Evolutionary conservation across 257 asterid genomes (phyloP).

Genomic region (Buddleja alternifolia): DNA sequence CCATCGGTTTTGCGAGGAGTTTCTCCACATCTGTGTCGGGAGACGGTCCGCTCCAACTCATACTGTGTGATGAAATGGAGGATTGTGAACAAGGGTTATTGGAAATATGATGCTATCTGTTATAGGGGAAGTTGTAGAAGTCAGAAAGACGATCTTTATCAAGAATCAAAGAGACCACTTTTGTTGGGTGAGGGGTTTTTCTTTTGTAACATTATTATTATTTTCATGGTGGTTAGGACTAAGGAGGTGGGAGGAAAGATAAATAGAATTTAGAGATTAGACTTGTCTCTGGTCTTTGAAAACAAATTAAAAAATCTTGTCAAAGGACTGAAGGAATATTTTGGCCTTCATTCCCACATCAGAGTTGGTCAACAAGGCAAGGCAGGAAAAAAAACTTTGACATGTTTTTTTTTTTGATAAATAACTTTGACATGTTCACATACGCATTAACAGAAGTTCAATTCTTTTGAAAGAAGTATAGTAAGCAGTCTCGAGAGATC

Average conservation of each 20-base stretch:
- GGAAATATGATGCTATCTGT: neutral
- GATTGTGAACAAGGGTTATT: neutral
- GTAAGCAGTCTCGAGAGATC: neutral
- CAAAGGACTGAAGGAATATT: neutral
- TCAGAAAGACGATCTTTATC: neutral
- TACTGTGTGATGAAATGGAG: neutral
- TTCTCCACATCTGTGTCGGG: neutral
- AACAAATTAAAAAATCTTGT: neutral
- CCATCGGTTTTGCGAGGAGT: constrained; percentile 38
- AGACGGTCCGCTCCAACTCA: constrained; percentile 13
- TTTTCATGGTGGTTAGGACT: neutral
- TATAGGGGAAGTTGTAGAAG: too few species aligned
- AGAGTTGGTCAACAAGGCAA: neutral
- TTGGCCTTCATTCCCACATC: constrained; percentile 1
- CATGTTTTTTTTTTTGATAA: too few species aligned
- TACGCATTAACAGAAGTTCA: neutral
- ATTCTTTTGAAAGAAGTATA: neutral
- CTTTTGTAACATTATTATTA: neutral
- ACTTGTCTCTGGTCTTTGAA: neutral
- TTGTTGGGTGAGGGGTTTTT: neutral
- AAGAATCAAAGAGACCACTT: constrained; percentile 2
- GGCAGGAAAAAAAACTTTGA: neutral
- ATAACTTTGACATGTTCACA: neutral
- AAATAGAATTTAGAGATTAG: neutral
- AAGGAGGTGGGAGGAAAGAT: constrained; percentile 1